Evolutionary conservation across 306 rosid genomes (phyloP).

Genomic region (Cyclanthera cordifolia): DNA sequence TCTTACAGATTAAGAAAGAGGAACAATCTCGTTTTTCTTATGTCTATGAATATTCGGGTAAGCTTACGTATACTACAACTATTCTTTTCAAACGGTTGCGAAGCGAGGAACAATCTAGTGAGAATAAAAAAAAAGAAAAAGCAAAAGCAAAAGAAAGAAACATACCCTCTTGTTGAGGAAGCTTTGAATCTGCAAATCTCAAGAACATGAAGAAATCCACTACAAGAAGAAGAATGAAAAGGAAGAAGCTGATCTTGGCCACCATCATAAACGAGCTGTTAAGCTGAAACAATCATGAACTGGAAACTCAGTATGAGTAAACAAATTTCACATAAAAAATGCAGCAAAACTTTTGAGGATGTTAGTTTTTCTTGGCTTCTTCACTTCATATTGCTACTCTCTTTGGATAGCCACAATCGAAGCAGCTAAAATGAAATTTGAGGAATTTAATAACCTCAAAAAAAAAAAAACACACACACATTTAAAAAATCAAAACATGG

Average conservation of each 20-base stretch:
- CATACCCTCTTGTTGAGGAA: constrained; percentile 56
- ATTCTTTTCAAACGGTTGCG: too few species aligned
- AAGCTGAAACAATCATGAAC: background rate
- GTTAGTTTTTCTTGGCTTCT: background rate
- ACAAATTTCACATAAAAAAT: background rate
- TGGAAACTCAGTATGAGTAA: background rate
- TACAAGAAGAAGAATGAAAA: constrained; percentile 15
- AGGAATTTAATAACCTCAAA: too few species aligned
- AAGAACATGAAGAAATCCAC: constrained; percentile 11
- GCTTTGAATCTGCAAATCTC: constrained; percentile 32
- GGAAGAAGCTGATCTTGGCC: constrained; percentile 18
- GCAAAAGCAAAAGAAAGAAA: background rate
- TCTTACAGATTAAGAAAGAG: too few species aligned
- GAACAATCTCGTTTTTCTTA: too few species aligned
- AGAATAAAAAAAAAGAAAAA: background rate
- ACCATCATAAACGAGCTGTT: constrained; percentile 23
- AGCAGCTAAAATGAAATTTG: background rate
- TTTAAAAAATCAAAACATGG: background rate
- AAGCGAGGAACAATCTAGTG: background rate
- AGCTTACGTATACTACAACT: too few species aligned
- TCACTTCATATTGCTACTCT: background rate
- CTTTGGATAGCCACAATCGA: background rate
- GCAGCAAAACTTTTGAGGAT: background rate
- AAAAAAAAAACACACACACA: too few species aligned
- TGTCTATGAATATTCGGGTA: too few species aligned